Base-by-base conservation (phyloP, 1,284 basidiomycete species). In the Exobasidium cylindrosporum region DNA sequence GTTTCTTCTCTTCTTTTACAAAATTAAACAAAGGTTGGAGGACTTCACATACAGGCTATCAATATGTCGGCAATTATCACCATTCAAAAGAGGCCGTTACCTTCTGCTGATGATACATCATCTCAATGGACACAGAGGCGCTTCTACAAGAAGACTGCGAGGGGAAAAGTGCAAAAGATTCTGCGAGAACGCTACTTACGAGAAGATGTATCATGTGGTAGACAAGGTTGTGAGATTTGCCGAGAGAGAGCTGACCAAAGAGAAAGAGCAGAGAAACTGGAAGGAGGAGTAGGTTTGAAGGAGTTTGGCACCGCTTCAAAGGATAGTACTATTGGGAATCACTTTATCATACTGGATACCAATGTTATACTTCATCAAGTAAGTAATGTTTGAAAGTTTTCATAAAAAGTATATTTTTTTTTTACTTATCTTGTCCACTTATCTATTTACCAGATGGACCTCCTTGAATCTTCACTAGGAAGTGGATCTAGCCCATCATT, bases 171-270 rank as follows among this genome's bases (percentile, higher is more conserved):
- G 30, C 86, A 93, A 76, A 95, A 93, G 84, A 93, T 97, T 60
- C 83, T 97, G n/a, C 86, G 93, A 45, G 95, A 99, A 82, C 84
- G 93, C 66, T 99, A 98, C 81, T 86, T 97, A 2, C 86, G 96
- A 44, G 88, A 92, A 70, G 93, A 97, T 77, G 89, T 97, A 35
- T 85, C 86, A n/a, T 98, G 96, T 79, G 94, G 94, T 6, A 47
- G 40, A 44, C 21, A 17, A 21, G 21, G 45, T 14, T 58, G 57
- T 30, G 28, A 14, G n/a, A 11, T 53, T 11, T 58, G 43, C 35
- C 24, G 21, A 28, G 21, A 30, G 24, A 57, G 24, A 24, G 13
- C 4, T 14, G 56, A 57, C 40, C 21, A 26, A 23, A 23, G 28
- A 31, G n/a, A 50, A 10, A 47, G 21, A 23, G 17, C 47, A 28